Evolutionary conservation across 2,329 filamentous ascomycete genomes (phyloP), one percentile per base, ranked within the genome.

Genomic region (Aspergillus phoenicis): DNA sequence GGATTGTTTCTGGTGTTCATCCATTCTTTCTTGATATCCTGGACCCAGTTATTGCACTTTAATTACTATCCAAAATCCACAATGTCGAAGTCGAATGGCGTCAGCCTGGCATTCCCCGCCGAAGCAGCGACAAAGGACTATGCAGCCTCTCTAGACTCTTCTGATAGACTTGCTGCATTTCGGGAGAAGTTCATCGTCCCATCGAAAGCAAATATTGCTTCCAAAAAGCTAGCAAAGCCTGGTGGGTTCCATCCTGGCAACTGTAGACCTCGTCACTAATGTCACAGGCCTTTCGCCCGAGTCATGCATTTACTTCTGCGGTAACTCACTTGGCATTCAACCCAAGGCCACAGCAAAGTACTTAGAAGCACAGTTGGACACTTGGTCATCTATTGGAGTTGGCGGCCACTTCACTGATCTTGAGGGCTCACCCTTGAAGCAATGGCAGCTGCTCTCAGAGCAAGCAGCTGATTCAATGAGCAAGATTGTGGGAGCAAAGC

Each of bases 261-360:
- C 15, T 22, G 15, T 36, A 8, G 22, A 20, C 38, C 8, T 24
- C 26, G n/a, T 39, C 8, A 48, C 64, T 72, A 54, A 71, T 5
- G 13, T 11, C 52, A 41, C 51, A 71, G 78, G 76, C 56, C 67
- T 75, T 48, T 75, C 73, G 1, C 68, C 73, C 20, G 71, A 79
- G 7, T 72, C 69, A 39, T 73, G 72, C 45, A 88, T 91, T 58
- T 97, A 96, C 76, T 88, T 97, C 67, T 93, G 91, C 66, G 93
- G 93, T 58, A 96, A 97, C 79, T 96, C 91, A 0, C 84, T 96
- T 3, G 93, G 93, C 33, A 84, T 93, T 8, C 92, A 96, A 75
- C 92, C 93, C 30, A 87, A 85, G 66, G 83, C 86, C 3, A 87
- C 88, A 0, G 80, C 84, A 15, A 78, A 83, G 22, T 87, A 91